phyloP scores from a whole-genome alignment of 1,284 basidiomycete genomes.

The Sphagnurus paluster region DNA sequence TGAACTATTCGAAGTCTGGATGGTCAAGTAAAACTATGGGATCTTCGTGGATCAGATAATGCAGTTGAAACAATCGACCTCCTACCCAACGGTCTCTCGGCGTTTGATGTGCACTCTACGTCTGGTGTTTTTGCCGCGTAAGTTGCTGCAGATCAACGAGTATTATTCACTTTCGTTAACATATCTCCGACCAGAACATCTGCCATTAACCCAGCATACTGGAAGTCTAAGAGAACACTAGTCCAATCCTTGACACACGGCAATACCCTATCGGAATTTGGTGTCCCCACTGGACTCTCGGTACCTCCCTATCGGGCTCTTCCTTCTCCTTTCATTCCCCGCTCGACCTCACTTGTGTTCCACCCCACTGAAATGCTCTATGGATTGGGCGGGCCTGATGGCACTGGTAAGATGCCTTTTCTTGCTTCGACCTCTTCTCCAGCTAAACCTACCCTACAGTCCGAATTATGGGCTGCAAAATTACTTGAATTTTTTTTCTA shows the following conservation, averaged over 20 bases:
- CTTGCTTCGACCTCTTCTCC: slow-evolving; percentile 4
- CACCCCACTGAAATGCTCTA: slow-evolving; percentile 83
- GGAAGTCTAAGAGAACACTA: slow-evolving; percentile 61
- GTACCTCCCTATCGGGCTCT: slow-evolving; percentile 51
- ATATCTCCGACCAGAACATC: slow-evolving; percentile 50
- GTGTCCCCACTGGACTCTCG: slow-evolving; percentile 52
- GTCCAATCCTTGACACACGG: slow-evolving; percentile 54
- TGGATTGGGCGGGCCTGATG: slow-evolving; percentile 71
- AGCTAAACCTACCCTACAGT: slow-evolving; percentile 21
- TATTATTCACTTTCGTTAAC: not conserved
- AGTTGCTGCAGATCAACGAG: slow-evolving; percentile 27
- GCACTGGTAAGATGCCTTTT: slow-evolving; percentile 49
- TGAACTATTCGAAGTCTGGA: slow-evolving; percentile 63
- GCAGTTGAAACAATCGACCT: slow-evolving; percentile 69
- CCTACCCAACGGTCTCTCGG: slow-evolving; percentile 74
- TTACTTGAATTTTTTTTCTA: slow-evolving; percentile 16
- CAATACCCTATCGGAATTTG: slow-evolving; percentile 48
- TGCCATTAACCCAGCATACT: slow-evolving; percentile 55
- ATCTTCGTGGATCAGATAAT: slow-evolving; percentile 71
- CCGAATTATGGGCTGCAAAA: slow-evolving; percentile 34
- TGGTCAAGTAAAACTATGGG: slow-evolving; percentile 93
- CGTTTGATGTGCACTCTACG: slow-evolving; percentile 87
- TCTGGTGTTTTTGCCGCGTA: slow-evolving; percentile 88
- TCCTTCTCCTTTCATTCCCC: slow-evolving; percentile 60
- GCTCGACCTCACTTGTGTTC: slow-evolving; percentile 66